Percentiles rank a stretch among this genome's conserved stretches.
phyloP scores from a whole-genome alignment of 129 eudicot genomes.

The Flaveria bidentis region DNA sequence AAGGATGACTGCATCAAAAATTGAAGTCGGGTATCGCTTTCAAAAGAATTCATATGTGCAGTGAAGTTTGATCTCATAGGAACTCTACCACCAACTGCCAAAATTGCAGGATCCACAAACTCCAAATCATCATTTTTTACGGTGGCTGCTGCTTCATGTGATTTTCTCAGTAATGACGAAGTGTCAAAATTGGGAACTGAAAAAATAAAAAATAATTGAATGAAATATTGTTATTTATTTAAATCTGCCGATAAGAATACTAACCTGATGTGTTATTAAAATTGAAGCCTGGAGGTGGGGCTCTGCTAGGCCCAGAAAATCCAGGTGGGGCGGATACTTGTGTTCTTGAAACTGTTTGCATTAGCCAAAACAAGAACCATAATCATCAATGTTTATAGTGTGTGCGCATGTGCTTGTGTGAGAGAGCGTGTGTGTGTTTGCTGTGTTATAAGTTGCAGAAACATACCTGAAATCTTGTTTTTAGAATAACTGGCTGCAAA shows the following conservation, averaged over 20 bases:
- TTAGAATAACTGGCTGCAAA: slow-evolving; percentile 49
- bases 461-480: slow-evolving; percentile 57
- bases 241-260: slow-evolving; percentile 11
- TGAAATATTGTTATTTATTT: not conserved
- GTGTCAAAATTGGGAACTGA: slow-evolving; percentile 62
- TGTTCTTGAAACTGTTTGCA: slow-evolving; percentile 66
- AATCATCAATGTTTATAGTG: not conserved
- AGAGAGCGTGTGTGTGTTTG: too few relatives aligned
- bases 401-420: not conserved
- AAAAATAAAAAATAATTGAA: not conserved
- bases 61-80: slow-evolving; percentile 53
- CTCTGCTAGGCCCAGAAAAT: slow-evolving; percentile 71
- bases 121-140: slow-evolving; percentile 52
- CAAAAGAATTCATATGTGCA: slow-evolving; percentile 52
- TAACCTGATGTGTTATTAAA: slow-evolving; percentile 62
- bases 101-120: slow-evolving; percentile 89
- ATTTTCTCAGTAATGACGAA: slow-evolving; percentile 52
- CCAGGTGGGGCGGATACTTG: slow-evolving; percentile 98
- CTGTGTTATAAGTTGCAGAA: not conserved
- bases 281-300: slow-evolving; percentile 95
- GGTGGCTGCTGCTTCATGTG: slow-evolving; percentile 59
- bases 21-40: slow-evolving; percentile 67
- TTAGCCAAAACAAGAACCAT: slow-evolving; percentile 14
- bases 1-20: slow-evolving; percentile 69
- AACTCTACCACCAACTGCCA: slow-evolving; percentile 92